phyloP scores from a whole-genome alignment of 2,329 filamentous ascomycete species.

The Davidsoniella virescens region DNA sequence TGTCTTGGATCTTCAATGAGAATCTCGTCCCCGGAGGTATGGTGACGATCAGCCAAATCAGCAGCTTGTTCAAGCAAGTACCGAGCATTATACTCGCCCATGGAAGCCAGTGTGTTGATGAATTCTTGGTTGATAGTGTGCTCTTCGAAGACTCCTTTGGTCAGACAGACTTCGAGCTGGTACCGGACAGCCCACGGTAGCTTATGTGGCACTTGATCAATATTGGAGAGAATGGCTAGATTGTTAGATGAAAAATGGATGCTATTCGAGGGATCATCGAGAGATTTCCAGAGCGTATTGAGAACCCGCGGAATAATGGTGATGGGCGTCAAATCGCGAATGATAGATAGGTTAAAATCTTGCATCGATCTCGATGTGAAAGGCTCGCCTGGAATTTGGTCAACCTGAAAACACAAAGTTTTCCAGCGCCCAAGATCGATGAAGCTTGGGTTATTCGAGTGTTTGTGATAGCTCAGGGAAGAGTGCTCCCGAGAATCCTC shows the following conservation, averaged over 20 bases:
- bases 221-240: slow-evolving; percentile 3
- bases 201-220: neutral
- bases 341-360: slow-evolving; percentile 44
- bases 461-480: slow-evolving; percentile 25
- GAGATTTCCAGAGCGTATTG: slow-evolving; percentile 4
- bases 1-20: slow-evolving; percentile 53
- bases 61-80: slow-evolving; percentile 60
- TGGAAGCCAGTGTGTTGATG: slow-evolving; percentile 38
- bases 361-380: slow-evolving; percentile 37
- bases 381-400: slow-evolving; percentile 16
- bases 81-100: slow-evolving; percentile 33
- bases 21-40: slow-evolving; percentile 26
- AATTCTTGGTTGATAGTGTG: slow-evolving; percentile 55
- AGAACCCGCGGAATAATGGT: neutral
- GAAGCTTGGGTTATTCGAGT: slow-evolving; percentile 20
- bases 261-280: neutral
- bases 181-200: slow-evolving; percentile 65
- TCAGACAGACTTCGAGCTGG: slow-evolving; percentile 87
- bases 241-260: neutral
- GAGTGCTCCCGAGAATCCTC: slow-evolving; percentile 9
- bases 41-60: slow-evolving; percentile 22
- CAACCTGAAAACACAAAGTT: slow-evolving; percentile 32
- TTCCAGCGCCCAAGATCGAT: slow-evolving; percentile 43
- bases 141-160: slow-evolving; percentile 59
- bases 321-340: slow-evolving; percentile 1